phyloP scores from a whole-genome alignment of 2,329 filamentous ascomycete genomes.

The Colletotrichum tanaceti region DNA sequence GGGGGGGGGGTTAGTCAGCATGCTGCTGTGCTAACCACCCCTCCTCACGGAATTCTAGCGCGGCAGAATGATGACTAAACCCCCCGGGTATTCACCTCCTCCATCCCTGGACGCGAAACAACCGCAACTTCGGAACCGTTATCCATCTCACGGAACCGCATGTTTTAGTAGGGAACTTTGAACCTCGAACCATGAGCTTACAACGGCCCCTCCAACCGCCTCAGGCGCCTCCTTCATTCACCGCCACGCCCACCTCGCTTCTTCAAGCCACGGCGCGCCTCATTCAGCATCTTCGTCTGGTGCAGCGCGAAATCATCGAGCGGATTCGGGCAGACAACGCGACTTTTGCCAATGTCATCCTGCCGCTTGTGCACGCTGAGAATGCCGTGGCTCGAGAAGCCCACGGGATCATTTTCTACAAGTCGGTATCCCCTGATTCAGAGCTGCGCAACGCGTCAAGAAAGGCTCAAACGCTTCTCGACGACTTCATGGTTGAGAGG shows the following conservation, averaged over 20 bases:
- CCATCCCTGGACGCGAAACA: background rate
- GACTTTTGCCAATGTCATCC: conserved; percentile 9
- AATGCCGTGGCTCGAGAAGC: background rate
- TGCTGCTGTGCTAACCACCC: too few species aligned
- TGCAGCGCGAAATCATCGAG: background rate
- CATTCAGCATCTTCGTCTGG: background rate
- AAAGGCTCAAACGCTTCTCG: background rate
- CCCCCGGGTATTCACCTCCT: too few species aligned
- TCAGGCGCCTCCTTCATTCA: conserved; percentile 10
- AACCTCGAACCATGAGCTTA: background rate
- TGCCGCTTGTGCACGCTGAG: conserved; percentile 13
- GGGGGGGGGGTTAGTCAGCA: too few species aligned
- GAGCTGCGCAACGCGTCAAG: conserved; percentile 7
- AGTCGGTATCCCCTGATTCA: conserved; percentile 6
- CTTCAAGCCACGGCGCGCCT: background rate
- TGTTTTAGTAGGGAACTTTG: background rate
- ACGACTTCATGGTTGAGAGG: conserved; percentile 1
- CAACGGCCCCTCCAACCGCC: conserved; percentile 1
- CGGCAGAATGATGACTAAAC: too few species aligned
- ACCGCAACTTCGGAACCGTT: background rate
- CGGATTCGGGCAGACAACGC: background rate
- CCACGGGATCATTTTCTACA: conserved; percentile 2
- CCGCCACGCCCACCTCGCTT: conserved; percentile 4
- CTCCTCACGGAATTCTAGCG: too few species aligned
- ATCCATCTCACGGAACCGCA: background rate